Evolutionary conservation across 306 rosid genomes (phyloP), one percentile per base, ranked within the genome.

Genomic region (Acacia crassicarpa): DNA sequence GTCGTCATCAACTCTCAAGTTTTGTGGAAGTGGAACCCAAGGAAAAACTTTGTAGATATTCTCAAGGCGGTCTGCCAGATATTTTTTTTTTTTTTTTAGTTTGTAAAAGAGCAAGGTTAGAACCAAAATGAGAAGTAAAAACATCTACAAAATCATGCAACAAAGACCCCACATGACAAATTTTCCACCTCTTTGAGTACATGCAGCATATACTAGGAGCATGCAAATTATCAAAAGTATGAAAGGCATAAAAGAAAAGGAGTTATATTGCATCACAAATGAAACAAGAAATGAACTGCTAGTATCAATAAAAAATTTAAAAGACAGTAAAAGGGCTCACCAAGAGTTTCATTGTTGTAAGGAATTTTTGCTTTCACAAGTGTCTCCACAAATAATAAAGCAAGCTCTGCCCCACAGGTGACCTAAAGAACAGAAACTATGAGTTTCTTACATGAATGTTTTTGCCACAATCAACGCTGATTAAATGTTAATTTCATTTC

Each of bases 371-470:
- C 98, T 86, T 96, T 96, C 65, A 85, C 90, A 76, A 96, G 91
- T 59, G 90, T 91, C 77, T 93, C 99, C 80, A 96, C 99, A 82
- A 87, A 96, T 79, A 93, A 80, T 56, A 89, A 87, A 86, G 99
- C 96, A 82, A 96, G 93, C 85, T 96, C 99, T 68, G 97, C 92
- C 76, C 99, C 99, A 82, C 99, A 96, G 30, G 94, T 93, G 85
- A 96, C 89, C 99, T 96, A 89, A 78, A 38, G 69, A 72, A 33
- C 22, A 46, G 76, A 78, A 83, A 80, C 72, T 40, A 73, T 25
- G 63, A 54, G 53, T 67, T 81, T 69, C 70, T 43, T 48, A 15
- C 11, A 17, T 63, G 72, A 81, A 32, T 74, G 44, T 58, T 16
- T 23, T n/a, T 49, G 56, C 35, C 56, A 80, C 32, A 59, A 53